Evolutionary conservation across 208 protist species (phyloP).

Genomic region (Trypanosoma boissoni): DNA sequence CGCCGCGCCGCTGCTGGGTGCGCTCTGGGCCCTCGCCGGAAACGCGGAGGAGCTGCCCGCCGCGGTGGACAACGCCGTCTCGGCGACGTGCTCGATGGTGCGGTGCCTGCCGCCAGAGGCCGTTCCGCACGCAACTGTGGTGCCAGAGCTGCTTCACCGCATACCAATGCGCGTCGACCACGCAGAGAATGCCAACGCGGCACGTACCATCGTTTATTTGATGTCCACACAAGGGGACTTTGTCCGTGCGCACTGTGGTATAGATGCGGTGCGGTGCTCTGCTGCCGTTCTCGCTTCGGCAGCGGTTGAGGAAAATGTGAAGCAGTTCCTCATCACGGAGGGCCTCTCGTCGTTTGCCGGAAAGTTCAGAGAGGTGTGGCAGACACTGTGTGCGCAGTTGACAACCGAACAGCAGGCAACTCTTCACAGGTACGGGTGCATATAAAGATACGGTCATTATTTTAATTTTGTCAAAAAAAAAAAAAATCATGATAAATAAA

Average conservation of each 20-base stretch:
- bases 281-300: slow-evolving; percentile 40
- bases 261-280: slow-evolving; percentile 34
- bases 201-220: slow-evolving; percentile 47
- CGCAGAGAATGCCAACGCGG: slow-evolving; percentile 69
- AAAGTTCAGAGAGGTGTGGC: slow-evolving; percentile 34
- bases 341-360: slow-evolving; percentile 33
- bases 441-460: slow-evolving; percentile 4
- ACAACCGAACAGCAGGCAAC: slow-evolving; percentile 32
- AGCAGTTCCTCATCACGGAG: slow-evolving; percentile 37
- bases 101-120: slow-evolving; percentile 35
- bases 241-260: slow-evolving; percentile 29
- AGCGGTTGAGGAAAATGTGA: slow-evolving; percentile 48
- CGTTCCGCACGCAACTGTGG: slow-evolving; percentile 30
- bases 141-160: slow-evolving; percentile 47
- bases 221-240: slow-evolving; percentile 28
- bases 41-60: slow-evolving; percentile 54
- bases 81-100: slow-evolving; percentile 76
- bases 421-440: slow-evolving; percentile 33
- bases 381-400: slow-evolving; percentile 26
- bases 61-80: slow-evolving; percentile 84
- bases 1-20: slow-evolving; percentile 16
- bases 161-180: slow-evolving; percentile 82
- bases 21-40: slow-evolving; percentile 21
- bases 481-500: too few species aligned
- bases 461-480: background rate